Evolutionary conservation across 768 basidiomycete genomes (phyloP), one percentile per base, ranked within the genome.

Genomic region (Hygrophoropsis aurantiaca): DNA sequence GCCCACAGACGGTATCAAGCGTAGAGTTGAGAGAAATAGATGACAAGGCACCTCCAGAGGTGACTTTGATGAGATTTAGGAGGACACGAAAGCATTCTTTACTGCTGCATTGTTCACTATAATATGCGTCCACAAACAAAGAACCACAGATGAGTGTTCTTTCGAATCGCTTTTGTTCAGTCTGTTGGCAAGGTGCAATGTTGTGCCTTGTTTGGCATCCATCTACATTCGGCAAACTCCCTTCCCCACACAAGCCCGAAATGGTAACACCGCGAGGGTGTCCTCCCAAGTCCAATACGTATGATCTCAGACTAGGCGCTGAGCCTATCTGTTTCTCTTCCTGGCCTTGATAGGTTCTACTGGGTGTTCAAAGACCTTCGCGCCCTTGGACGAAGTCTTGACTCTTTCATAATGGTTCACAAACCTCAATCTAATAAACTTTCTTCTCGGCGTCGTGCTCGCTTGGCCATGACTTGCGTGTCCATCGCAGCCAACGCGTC

Each of bases 401-500:
- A 37, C 32, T 13, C 43, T 38, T n/a, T 37, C n/a, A 13, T 34
- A 15, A 51, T 41, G 32, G 8, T 13, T 44, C 25, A 21, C 21
- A 15, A 16, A 26, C 5, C 15, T 20, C 43, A 47, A 33, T 33
- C 19, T 3, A 25, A 20, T n/a, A n/a, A n/a, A 21, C 46, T 47
- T 37, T 33, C 52, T 23, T 48, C 44, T 44, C 20, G 64, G 3
- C 65, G 62, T 34, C 48, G 54, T 18, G 43, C 56, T 23, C 60
- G 66, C 19, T 55, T 67, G 3, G 56, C 54, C 11, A 45, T 75
- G 2, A 60, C 64, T 45, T 84, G 81, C 58, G 59, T 72, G 42
- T 82, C 82, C 9, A 79, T 87, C 18, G 78, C 69, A 16, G 69
- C 76, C 13, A 87, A 87, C 62, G 83, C 81, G 84, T 86, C 57